Evolutionary conservation across 2,329 filamentous ascomycete species (phyloP), one percentile per base, ranked within the genome.

Genomic region (Whalleya microplaca): DNA sequence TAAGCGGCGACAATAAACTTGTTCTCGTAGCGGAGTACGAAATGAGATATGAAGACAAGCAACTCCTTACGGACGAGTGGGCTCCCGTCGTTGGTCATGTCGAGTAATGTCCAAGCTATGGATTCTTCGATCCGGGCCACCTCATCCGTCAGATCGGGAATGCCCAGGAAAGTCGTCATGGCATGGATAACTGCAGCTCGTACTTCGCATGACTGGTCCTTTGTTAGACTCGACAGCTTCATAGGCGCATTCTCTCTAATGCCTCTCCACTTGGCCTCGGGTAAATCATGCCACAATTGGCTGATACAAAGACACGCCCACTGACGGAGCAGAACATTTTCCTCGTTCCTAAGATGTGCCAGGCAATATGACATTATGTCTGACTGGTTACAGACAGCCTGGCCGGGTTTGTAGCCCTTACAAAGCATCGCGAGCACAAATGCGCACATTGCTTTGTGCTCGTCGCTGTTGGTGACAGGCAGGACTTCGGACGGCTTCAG

Each of bases 391-490:
- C 93, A 97, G 10, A 96, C 93, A 48, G 89, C 89, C 73, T 97
- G 93, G 2, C 94, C 95, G 61, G 95, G 91, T 62, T 89, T 90
- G 74, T 96, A 96, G 62, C 90, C 90, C 71, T 95, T 96, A 84
- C 95, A 99, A 61, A 99, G 92, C 84, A 97, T 96, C 21, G 94
- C 90, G 42, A 98, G 85, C 59, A 99, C 96, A 71, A 99, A 99
- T 1, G 95, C 93, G 72, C 95, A 98, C 95, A 99, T 99, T 43
- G 95, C 95, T 69, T 96, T 92, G 78, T 99, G 95, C 75, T 98
- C 95, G 65, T 92, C 91, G 52, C 88, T 88, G 70, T 97, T 96
- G 32, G 89, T 87, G 20, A 96, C 89, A 0, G 92, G 92, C 48
- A 98, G 88, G 1, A 86, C 85, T 62, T 93, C 92, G 9, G 85